Evolutionary conservation across 345 rosid genomes (phyloP), one percentile per base, ranked within the genome.

Genomic region (Linum tenue): DNA sequence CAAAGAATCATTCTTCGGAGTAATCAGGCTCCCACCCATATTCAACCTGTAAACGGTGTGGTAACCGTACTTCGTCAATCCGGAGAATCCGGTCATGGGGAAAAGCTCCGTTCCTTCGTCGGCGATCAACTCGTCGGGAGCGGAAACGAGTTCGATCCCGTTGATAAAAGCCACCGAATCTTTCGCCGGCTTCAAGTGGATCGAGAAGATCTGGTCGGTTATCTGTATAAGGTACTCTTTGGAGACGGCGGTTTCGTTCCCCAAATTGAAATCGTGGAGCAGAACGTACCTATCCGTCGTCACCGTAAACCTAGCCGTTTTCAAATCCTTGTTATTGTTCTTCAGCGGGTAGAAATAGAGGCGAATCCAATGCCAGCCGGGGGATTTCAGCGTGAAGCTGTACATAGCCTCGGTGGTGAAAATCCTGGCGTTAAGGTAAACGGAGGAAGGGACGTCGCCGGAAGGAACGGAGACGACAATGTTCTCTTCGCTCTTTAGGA

Each of bases 311-410:
- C 84, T 73, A 1, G 92, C 79, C 38, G 74, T 78, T 53, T 64
- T 79, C 55, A 88, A 88, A 69, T 88, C 84, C 64, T 65, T 79
- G 42, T 71, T 73, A 37, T 71, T 56, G 66, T 73, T 74, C 2
- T 80, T 75, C 31, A 88, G 16, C 0, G 90, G 76, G 50, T 62
- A 79, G 73, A 88, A 83, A 73, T 88, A 84, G 40, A 88, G 84
- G 3, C 96, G 88, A 63, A 88, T 72, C 88, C 88, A 88, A 72
- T 88, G 96, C 75, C 79, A 88, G 7, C 96, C 92, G 7, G 92
- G 83, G 5, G 66, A 69, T 0, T 77, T 72, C 71, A 86, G 55
- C n/a, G 73, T 71, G 62, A 89, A 84, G 1, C 75, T 64, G 56
- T 86, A 89, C 22, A 77, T 82, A 37, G 92, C 79, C 66, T 84